These are phyloP conservation scores for Amanita rimosa DNA, from an alignment of 768 basidiomycete genomes.

Conservation along the genomic window DNA sequence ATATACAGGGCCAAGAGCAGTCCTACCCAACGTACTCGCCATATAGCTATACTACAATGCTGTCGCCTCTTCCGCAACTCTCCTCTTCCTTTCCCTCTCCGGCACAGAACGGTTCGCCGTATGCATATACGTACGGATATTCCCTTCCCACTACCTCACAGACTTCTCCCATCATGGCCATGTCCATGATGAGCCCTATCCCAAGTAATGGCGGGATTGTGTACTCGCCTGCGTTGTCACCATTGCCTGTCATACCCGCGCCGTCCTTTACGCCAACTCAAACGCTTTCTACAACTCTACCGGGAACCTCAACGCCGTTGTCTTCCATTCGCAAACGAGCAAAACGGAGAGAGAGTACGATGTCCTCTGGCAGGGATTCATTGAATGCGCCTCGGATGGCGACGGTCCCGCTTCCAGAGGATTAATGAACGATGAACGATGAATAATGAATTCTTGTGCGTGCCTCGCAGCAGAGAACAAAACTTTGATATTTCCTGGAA, in stretches of 20 bases:
- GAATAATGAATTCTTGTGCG: too few species aligned
- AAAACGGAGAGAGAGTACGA: background rate
- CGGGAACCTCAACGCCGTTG: background rate
- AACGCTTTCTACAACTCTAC: background rate
- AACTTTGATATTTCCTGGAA: background rate
- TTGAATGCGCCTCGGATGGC: constrained; percentile 1
- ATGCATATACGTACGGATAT: background rate
- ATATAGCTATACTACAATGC: background rate
- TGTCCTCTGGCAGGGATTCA: background rate
- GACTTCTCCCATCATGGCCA: constrained; percentile 1
- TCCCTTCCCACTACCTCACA: background rate
- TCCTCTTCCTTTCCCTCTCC: background rate
- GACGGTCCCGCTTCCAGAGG: constrained; percentile 3
- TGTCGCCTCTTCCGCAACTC: background rate
- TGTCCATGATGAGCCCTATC: background rate
- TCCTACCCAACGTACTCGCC: background rate
- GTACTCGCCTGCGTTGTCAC: background rate
- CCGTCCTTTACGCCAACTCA: background rate
- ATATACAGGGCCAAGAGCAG: background rate
- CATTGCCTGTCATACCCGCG: background rate
- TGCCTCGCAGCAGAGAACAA: background rate
- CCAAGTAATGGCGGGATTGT: background rate
- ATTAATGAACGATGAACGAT: background rate
- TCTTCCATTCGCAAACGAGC: background rate
- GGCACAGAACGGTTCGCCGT: background rate